A percentile compares a stretch with the other conserved stretches of the same genome.
These are phyloP conservation scores for Lithohypha guttulata DNA, from an alignment of 2,329 filamentous ascomycete genomes.

Conservation along the genomic window DNA sequence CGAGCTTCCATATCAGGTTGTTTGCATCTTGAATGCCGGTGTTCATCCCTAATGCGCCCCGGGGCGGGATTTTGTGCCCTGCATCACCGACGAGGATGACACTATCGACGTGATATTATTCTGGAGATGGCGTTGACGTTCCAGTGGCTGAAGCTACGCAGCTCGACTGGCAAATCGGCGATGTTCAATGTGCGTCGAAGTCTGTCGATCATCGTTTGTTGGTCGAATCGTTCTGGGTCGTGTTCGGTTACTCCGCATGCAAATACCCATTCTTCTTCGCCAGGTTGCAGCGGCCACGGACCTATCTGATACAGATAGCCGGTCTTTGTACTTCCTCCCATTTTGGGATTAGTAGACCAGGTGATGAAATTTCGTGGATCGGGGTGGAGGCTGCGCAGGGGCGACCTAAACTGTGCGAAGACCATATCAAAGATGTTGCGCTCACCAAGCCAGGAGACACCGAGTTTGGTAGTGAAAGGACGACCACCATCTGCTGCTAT, in stretches of 20 bases:
- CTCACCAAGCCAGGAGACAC: conserved; percentile 25
- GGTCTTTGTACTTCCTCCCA: conserved; percentile 26
- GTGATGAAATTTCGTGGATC: conserved; percentile 26
- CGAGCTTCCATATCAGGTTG: conserved; percentile 21
- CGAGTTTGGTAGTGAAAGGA: conserved; percentile 23
- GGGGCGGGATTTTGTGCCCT: conserved; percentile 27
- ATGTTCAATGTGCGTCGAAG: conserved; percentile 24
- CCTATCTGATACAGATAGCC: conserved; percentile 29
- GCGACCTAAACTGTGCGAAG: conserved; percentile 25
- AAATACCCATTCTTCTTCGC: conserved; percentile 28
- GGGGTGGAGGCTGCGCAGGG: conserved; percentile 22
- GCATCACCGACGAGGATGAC: conserved; percentile 29
- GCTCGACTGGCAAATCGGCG: conserved; percentile 24
- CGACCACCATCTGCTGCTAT: conserved; percentile 28
- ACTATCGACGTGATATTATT: conserved; percentile 22
- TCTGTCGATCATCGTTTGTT: conserved; percentile 21
- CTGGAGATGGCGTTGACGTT: conserved; percentile 24
- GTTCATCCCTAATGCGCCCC: conserved; percentile 26
- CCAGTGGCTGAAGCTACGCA: conserved; percentile 27
- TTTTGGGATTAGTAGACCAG: conserved; percentile 28
- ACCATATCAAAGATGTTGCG: conserved; percentile 27
- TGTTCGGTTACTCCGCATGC: conserved; percentile 21
- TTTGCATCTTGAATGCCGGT: conserved; percentile 20
- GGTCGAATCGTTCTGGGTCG: conserved; percentile 22
- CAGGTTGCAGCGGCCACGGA: conserved; percentile 23